Percentiles rank a stretch among this genome's conserved stretches.
These are phyloP conservation scores for Populus alba DNA, from an alignment of 345 rosid species.

Conservation along the genomic window DNA sequence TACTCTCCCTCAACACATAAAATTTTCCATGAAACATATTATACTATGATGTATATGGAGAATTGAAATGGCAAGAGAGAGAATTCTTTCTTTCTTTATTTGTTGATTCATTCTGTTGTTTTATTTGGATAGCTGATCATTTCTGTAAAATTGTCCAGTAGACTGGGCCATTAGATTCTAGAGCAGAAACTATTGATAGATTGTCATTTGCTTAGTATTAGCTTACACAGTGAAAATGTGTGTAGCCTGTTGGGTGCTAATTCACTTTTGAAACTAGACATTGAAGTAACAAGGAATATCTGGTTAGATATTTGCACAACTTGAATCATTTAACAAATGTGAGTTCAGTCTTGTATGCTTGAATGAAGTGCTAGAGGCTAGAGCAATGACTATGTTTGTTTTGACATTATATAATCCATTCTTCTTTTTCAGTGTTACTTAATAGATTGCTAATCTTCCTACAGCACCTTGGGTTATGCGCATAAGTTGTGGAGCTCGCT, in stretches of 20 bases:
- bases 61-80: neutral
- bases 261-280: neutral
- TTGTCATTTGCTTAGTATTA: neutral
- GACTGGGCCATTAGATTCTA: neutral
- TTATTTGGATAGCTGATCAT: neutral
- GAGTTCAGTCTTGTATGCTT: neutral
- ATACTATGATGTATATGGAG: neutral
- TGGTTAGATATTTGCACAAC: neutral
- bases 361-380: neutral
- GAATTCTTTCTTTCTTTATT: neutral
- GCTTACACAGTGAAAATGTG: neutral
- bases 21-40: neutral
- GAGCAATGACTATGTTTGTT: neutral
- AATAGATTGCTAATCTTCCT: conserved; percentile 8
- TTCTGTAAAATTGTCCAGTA: neutral
- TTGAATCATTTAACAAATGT: neutral
- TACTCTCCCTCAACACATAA: no score
- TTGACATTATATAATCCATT: neutral
- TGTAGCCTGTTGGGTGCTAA: neutral
- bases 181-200: neutral
- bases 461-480: conserved; percentile 87
- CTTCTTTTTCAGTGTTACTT: neutral
- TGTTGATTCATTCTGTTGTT: neutral
- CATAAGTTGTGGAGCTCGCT: conserved; percentile 88
- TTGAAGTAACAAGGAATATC: neutral